These are phyloP conservation scores for Penicillium parvum DNA, from an alignment of 495 filamentous ascomycete genomes.

Conservation along the genomic window DNA sequence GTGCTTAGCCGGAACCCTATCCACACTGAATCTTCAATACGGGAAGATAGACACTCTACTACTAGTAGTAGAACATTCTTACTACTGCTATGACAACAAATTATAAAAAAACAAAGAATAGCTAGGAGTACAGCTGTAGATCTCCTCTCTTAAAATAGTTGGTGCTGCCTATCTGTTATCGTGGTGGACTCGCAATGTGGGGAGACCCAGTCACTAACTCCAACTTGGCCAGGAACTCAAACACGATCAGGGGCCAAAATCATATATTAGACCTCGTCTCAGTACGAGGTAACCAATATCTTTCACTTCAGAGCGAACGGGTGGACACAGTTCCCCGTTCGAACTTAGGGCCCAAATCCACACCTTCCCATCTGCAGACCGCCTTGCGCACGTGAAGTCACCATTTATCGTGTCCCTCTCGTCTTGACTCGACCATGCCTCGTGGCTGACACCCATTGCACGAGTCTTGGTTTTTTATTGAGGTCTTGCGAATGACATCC, in stretches of 20 bases:
- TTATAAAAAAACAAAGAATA: too few species aligned
- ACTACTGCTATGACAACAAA: too few species aligned
- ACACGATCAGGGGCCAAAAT: background rate
- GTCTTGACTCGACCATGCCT: slow-evolving; percentile 11
- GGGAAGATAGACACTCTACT: too few species aligned
- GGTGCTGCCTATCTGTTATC: slow-evolving; percentile 9
- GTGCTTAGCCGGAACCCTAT: background rate
- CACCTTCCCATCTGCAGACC: slow-evolving; percentile 13
- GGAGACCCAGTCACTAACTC: slow-evolving; percentile 2
- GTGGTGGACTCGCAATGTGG: slow-evolving; percentile 6
- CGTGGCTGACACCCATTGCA: slow-evolving; percentile 6
- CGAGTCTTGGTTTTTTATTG: slow-evolving; percentile 2
- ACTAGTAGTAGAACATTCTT: too few species aligned
- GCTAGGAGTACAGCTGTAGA: too few species aligned
- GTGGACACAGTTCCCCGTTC: too few species aligned
- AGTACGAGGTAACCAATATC: too few species aligned
- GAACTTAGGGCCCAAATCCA: background rate
- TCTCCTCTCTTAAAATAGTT: slow-evolving; percentile 7
- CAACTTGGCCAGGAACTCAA: background rate
- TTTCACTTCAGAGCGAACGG: too few species aligned
- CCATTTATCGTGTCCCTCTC: slow-evolving; percentile 11
- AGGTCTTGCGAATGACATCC: slow-evolving; percentile 21
- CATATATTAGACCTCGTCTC: too few species aligned
- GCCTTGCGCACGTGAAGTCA: slow-evolving; percentile 30
- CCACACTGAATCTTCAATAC: slow-evolving; percentile 2